Percentiles rank a stretch among this genome's conserved stretches.
Evolutionary conservation across 169 alveolate genomes (phyloP).

Genomic region (Plasmodium sp.): DNA sequence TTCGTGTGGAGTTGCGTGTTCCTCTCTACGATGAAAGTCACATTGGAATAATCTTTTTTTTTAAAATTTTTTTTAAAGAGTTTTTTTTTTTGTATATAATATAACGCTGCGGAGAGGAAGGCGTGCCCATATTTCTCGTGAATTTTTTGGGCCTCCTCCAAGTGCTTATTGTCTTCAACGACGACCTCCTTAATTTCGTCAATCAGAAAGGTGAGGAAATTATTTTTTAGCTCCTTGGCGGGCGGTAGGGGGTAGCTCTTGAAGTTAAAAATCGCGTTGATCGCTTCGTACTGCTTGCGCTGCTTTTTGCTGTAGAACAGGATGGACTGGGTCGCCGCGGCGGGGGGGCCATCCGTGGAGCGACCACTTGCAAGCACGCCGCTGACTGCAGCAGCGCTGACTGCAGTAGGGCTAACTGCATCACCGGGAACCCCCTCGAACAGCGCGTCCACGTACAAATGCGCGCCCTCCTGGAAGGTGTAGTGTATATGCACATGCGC

Average conservation of each 20-base stretch:
- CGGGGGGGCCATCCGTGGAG: not conserved
- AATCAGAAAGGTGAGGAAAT: conserved; percentile 42
- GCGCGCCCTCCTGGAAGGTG: conserved; percentile 6
- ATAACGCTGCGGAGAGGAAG: conserved; percentile 69
- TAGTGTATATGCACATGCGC: conserved; percentile 41
- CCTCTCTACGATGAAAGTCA: conserved; percentile 61
- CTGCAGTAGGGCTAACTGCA: not conserved
- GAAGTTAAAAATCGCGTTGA: conserved; percentile 30
- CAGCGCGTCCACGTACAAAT: conserved; percentile 22
- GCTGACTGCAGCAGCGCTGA: not conserved
- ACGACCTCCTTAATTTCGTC: conserved; percentile 32
- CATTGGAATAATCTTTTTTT: conserved; percentile 12
- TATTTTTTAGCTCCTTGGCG: conserved; percentile 14
- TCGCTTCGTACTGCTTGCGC: conserved; percentile 24
- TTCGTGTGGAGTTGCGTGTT: conserved; percentile 25
- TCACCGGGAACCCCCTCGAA: not conserved
- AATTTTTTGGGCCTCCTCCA: conserved; percentile 56
- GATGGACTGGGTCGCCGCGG: conserved; percentile 7
- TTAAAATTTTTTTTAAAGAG: conserved; percentile 16
- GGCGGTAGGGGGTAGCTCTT: conserved; percentile 32
- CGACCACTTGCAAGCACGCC: not conserved
- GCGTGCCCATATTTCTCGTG: conserved; percentile 48
- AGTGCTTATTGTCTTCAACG: conserved; percentile 38
- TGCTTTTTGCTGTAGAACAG: conserved; percentile 52
- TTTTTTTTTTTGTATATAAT: conserved; percentile 68